Conservation (phyloP, 768 basidiomycete genomes). For the Tulasnella sp. region DNA sequence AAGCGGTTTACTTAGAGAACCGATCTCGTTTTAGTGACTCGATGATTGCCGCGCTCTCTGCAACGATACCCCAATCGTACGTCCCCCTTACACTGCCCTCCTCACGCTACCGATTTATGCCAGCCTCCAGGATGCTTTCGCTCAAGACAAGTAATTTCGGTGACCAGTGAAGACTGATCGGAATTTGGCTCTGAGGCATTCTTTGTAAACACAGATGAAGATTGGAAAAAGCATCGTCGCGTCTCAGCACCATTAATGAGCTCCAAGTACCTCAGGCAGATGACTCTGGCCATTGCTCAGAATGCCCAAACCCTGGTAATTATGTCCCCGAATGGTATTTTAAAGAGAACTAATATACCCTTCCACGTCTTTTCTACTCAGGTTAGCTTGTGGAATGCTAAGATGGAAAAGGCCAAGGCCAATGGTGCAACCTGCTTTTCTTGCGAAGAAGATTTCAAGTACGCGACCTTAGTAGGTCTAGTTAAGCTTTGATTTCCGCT, state of each 20-base stretch:
- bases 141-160: not conserved
- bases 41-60: not conserved
- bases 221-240: not conserved
- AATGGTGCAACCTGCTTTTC: constrained; percentile 2
- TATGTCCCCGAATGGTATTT: not conserved
- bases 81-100: not conserved
- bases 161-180: not conserved
- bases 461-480: not conserved
- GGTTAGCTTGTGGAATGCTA: not conserved
- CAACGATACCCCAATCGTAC: not conserved
- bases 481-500: not conserved
- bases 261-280: not conserved
- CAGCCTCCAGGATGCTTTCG: not conserved
- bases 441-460: constrained; percentile 5
- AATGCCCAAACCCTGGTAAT: not conserved
- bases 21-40: not conserved
- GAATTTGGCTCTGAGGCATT: not conserved
- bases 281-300: not conserved
- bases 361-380: not conserved
- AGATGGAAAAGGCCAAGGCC: not conserved
- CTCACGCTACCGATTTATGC: not conserved
- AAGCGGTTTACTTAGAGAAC: not conserved
- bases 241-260: not conserved
- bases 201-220: not conserved
- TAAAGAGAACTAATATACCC: no score